These are phyloP conservation scores for Onygenales sp. DNA, from an alignment of 2,329 filamentous ascomycete genomes.

Conservation along the genomic window DNA sequence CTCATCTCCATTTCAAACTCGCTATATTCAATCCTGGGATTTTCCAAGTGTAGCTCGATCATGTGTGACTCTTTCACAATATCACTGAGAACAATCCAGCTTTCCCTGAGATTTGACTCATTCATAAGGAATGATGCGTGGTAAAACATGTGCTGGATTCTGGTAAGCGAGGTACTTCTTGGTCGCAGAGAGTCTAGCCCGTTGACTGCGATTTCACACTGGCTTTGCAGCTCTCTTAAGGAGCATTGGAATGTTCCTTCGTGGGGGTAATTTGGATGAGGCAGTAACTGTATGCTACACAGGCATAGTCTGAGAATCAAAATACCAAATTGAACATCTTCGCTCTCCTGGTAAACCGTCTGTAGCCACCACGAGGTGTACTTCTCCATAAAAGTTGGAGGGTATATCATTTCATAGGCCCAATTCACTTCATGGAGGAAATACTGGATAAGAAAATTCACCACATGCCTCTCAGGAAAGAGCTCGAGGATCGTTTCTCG, in stretches of 20 bases:
- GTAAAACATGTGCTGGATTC: slow-evolving; percentile 1
- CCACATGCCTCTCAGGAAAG: slow-evolving; percentile 1
- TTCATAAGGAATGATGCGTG: background rate
- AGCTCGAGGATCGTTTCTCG: background rate
- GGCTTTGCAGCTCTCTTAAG: background rate
- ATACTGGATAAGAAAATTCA: slow-evolving; percentile 2
- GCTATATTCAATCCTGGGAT: background rate
- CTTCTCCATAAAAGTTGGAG: slow-evolving; percentile 1
- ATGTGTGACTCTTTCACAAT: background rate
- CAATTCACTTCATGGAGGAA: slow-evolving; percentile 1
- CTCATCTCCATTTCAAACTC: slow-evolving; percentile 4
- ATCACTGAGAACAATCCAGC: background rate
- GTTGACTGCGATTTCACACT: background rate
- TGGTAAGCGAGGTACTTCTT: background rate
- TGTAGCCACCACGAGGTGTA: slow-evolving; percentile 1
- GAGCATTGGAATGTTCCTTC: background rate
- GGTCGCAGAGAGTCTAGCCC: background rate
- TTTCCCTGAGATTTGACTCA: slow-evolving; percentile 1
- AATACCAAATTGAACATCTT: slow-evolving; percentile 1
- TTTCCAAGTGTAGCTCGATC: background rate
- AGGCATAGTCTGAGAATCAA: background rate
- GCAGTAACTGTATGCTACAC: background rate
- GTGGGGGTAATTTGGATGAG: slow-evolving; percentile 1
- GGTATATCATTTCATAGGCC: slow-evolving; percentile 1
- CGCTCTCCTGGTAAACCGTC: background rate